Conservation (phyloP, 495 filamentous ascomycete genomes). For the Chaetomidium leptoderma region DNA sequence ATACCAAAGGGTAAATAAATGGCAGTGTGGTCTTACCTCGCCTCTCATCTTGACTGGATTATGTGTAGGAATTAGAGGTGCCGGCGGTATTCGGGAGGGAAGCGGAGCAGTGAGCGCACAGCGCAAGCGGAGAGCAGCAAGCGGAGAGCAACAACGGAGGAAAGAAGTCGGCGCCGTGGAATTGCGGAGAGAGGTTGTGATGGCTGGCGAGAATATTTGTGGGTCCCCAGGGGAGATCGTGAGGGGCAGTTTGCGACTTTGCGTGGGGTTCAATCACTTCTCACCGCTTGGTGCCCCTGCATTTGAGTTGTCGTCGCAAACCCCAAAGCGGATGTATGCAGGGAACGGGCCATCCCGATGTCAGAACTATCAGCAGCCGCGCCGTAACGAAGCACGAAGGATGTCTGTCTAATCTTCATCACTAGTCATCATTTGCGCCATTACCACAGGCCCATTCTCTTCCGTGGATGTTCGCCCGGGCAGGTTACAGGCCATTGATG, state of each 20-base stretch:
- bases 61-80: constrained; percentile 5
- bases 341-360: background rate
- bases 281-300: background rate
- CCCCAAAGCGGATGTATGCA: background rate
- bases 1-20: background rate
- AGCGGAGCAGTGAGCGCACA: constrained; percentile 18
- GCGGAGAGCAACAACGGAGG: background rate
- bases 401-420: too few relatives aligned
- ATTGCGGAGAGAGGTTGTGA: background rate
- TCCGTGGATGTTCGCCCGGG: too few relatives aligned
- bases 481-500: too few relatives aligned
- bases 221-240: background rate
- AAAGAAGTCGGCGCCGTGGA: background rate
- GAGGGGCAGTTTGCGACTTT: background rate
- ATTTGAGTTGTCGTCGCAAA: too few relatives aligned
- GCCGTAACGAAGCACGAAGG: too few relatives aligned
- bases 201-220: background rate
- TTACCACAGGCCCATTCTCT: too few relatives aligned
- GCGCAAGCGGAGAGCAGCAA: constrained; percentile 15
- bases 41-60: constrained; percentile 45
- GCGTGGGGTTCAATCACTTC: background rate
- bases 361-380: background rate
- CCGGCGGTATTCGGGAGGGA: background rate
- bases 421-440: too few relatives aligned
- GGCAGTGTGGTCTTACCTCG: constrained; percentile 42